Percentiles rank a stretch among this genome's conserved stretches.
These are phyloP conservation scores for Sutorius australiensis DNA, from an alignment of 768 basidiomycete genomes.

Conservation along the genomic window DNA sequence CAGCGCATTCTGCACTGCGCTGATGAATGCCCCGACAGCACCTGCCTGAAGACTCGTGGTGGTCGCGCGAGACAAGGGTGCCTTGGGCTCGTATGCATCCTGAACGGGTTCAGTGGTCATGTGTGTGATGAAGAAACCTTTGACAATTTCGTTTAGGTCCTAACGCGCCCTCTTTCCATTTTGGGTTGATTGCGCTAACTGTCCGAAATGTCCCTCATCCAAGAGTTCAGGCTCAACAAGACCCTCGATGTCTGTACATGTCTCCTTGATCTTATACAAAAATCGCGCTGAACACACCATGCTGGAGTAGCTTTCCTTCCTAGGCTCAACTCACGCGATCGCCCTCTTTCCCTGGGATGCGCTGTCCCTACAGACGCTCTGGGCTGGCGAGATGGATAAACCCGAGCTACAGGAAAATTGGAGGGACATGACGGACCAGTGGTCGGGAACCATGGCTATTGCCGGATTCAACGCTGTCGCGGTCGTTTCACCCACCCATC, in stretches of 20 bases:
- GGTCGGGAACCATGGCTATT: conserved; percentile 50
- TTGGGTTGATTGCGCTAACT: conserved; percentile 7
- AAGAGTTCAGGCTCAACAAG: conserved; percentile 36
- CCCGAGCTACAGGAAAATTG: conserved; percentile 38
- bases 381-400: conserved; percentile 32
- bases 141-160: not conserved
- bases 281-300: conserved; percentile 9
- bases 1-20: conserved; percentile 76
- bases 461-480: conserved; percentile 38
- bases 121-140: conserved; percentile 10
- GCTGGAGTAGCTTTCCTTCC: conserved; percentile 32
- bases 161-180: conserved; percentile 18
- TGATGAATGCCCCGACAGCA: conserved; percentile 64
- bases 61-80: conserved; percentile 53
- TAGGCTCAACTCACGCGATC: conserved; percentile 32
- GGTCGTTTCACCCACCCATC: conserved; percentile 33
- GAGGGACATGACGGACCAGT: conserved; percentile 44
- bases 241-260: conserved; percentile 42
- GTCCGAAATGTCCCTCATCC: conserved; percentile 8
- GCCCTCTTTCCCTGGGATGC: conserved; percentile 44
- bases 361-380: conserved; percentile 38
- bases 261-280: conserved; percentile 6
- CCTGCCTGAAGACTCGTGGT: conserved; percentile 61
- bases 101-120: conserved; percentile 23
- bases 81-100: conserved; percentile 45